A percentile compares a stretch with the other conserved stretches of the same genome.
phyloP scores from a whole-genome alignment of 176 grass and related monocot species.

The Zizania latifolia region DNA sequence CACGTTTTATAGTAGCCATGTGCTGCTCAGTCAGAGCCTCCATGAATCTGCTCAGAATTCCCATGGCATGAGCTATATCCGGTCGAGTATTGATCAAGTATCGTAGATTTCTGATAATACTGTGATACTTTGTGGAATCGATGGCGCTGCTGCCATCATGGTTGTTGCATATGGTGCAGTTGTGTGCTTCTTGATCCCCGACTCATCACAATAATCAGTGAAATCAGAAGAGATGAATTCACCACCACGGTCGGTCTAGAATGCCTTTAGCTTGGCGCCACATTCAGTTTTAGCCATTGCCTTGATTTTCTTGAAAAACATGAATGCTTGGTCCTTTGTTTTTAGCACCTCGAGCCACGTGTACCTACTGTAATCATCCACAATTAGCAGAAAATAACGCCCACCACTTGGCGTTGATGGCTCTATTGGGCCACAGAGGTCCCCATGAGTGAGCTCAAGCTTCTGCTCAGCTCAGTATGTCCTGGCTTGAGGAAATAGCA shows the following conservation, averaged over 20 bases:
- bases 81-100: too few species aligned
- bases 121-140: too few species aligned
- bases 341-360: neutral
- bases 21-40: too few species aligned
- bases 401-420: neutral
- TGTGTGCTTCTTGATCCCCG: too few species aligned
- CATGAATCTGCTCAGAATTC: too few species aligned
- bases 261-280: neutral
- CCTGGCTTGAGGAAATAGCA: neutral
- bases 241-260: neutral
- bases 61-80: too few species aligned
- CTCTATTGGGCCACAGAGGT: neutral
- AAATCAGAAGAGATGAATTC: too few species aligned
- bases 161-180: too few species aligned
- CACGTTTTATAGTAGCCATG: too few species aligned
- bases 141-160: too few species aligned
- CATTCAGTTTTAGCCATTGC: neutral
- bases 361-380: neutral
- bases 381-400: neutral
- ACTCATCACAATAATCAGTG: too few species aligned
- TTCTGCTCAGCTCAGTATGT: neutral
- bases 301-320: neutral
- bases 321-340: neutral
- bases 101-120: too few species aligned
- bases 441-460: neutral